A percentile compares a stretch with the other conserved stretches of the same genome.
phyloP scores from a whole-genome alignment of 2,329 filamentous ascomycete species.

The Phyllosticta paracitricarpa region DNA sequence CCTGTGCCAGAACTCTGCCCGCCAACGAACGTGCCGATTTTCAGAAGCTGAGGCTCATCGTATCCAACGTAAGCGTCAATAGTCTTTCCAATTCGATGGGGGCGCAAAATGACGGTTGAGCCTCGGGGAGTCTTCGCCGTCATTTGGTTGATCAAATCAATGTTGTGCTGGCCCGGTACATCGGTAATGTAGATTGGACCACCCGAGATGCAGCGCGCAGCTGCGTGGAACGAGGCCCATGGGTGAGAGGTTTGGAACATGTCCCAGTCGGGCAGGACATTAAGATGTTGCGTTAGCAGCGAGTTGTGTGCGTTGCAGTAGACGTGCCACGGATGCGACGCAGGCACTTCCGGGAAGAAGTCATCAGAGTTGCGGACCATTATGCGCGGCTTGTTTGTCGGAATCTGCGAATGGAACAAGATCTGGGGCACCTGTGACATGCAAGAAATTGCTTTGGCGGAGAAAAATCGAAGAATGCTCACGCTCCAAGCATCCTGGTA shows the following conservation, averaged over 20 bases:
- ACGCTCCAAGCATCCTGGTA: slow-evolving; percentile 85
- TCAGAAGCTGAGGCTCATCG: slow-evolving; percentile 61
- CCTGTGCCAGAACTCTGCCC: slow-evolving; percentile 57
- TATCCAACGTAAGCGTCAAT: slow-evolving; percentile 67
- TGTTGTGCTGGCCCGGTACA: slow-evolving; percentile 68
- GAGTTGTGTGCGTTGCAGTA: slow-evolving; percentile 89
- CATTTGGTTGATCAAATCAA: slow-evolving; percentile 68
- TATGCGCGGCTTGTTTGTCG: slow-evolving; percentile 61
- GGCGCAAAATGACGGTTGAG: slow-evolving; percentile 66
- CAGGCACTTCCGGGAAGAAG: slow-evolving; percentile 75
- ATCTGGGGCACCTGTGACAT: slow-evolving; percentile 88
- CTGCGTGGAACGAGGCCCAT: slow-evolving; percentile 78
- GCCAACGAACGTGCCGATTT: slow-evolving; percentile 70
- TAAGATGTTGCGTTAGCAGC: slow-evolving; percentile 72
- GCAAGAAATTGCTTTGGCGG: slow-evolving; percentile 73
- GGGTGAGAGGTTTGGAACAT: slow-evolving; percentile 61
- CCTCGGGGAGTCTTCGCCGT: slow-evolving; percentile 62
- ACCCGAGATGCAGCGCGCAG: slow-evolving; percentile 78
- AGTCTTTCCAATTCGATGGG: slow-evolving; percentile 62
- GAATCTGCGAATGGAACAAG: slow-evolving; percentile 74
- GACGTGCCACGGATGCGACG: slow-evolving; percentile 87
- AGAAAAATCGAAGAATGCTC: slow-evolving; percentile 67
- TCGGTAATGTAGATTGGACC: slow-evolving; percentile 95
- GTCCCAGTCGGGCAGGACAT: slow-evolving; percentile 76
- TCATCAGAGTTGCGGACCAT: slow-evolving; percentile 80